These are phyloP conservation scores for Pyrus bretschneideri DNA, from an alignment of 306 rosid genomes.

Conservation along the genomic window DNA sequence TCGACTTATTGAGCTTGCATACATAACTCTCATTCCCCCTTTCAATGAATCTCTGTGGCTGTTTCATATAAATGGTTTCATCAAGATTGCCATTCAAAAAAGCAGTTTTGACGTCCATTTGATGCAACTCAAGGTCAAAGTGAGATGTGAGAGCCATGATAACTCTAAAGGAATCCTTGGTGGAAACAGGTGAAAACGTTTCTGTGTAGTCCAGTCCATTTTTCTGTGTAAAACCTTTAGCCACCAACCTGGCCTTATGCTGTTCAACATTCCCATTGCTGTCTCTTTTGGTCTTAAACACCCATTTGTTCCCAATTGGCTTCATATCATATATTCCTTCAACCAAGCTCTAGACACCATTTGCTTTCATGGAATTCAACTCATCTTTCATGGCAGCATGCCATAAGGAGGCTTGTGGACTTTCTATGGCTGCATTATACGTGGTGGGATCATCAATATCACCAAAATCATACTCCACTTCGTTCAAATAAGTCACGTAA, in stretches of 20 bases:
- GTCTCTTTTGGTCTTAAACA: neutral
- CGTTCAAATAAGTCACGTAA: neutral
- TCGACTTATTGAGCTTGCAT: neutral
- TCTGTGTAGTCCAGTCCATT: neutral
- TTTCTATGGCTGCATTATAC: neutral
- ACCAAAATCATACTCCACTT: neutral
- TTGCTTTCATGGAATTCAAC: neutral
- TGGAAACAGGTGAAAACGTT: neutral
- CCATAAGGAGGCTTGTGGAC: neutral
- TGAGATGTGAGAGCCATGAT: neutral
- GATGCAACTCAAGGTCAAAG: neutral
- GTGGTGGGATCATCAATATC: neutral
- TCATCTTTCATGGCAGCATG: neutral
- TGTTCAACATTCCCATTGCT: neutral
- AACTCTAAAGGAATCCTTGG: neutral
- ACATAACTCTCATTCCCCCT: neutral
- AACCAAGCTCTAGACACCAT: neutral
- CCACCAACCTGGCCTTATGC: neutral
- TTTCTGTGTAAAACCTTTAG: neutral
- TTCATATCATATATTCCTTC: neutral
- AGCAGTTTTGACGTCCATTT: neutral
- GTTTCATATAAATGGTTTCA: neutral
- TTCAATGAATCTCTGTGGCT: neutral
- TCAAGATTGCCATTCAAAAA: neutral
- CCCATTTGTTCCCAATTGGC: neutral